These are phyloP conservation scores for Pyricularia grisea DNA, from an alignment of 2,329 filamentous ascomycete species.

Conservation along the genomic window DNA sequence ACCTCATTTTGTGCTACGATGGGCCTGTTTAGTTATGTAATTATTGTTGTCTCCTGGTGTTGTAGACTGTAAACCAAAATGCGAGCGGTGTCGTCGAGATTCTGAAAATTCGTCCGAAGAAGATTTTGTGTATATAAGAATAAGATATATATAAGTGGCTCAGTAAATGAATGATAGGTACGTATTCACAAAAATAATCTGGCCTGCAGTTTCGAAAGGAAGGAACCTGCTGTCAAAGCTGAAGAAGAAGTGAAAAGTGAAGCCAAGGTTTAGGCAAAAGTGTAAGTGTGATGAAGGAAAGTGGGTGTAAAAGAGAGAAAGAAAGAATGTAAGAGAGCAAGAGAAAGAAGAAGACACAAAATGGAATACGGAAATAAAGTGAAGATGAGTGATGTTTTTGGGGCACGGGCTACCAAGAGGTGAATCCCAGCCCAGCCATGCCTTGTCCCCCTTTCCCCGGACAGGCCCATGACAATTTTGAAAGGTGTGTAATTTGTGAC, in stretches of 20 bases:
- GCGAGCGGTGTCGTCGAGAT: neutral
- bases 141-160: neutral
- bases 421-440: neutral
- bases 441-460: neutral
- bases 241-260: neutral
- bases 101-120: neutral
- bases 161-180: neutral
- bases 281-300: neutral
- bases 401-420: neutral
- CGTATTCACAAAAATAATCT: neutral
- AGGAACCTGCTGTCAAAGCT: conserved; percentile 1
- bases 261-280: neutral
- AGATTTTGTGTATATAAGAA: neutral
- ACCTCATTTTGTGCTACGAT: neutral
- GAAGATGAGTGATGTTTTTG: neutral
- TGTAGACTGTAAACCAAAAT: neutral
- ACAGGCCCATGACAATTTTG: neutral
- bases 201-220: neutral
- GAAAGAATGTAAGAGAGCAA: neutral
- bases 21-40: neutral
- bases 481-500: neutral
- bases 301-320: neutral
- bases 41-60: neutral
- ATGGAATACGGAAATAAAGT: neutral
- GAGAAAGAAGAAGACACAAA: neutral